Conservation (phyloP, 129 eudicot species). For the Artemisia tridentata region DNA sequence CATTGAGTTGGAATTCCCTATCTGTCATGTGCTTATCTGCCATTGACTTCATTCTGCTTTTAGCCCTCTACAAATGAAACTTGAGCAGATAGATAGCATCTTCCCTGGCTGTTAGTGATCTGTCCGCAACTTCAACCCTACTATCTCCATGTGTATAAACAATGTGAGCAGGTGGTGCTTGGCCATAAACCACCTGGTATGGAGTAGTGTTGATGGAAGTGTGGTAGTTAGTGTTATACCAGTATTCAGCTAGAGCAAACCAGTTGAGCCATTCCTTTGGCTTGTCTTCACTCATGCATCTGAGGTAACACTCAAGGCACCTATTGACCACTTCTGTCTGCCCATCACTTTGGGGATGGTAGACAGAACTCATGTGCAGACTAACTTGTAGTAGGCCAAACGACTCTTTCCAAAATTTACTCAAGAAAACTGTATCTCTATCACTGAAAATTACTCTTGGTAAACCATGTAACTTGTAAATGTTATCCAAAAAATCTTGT, state of each 20-base stretch:
- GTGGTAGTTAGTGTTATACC: not conserved
- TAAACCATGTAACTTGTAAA: not conserved
- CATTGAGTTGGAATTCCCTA: not conserved
- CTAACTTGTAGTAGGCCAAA: no score
- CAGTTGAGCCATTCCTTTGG: no score
- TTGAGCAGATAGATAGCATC: not conserved
- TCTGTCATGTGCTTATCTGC: not conserved
- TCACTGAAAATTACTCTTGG: not conserved
- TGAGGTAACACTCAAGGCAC: no score
- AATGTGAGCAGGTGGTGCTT: not conserved
- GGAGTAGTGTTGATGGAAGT: not conserved
- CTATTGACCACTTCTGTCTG: no score
- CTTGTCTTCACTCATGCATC: no score
- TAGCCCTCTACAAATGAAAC: not conserved
- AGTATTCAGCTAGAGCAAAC: no score
- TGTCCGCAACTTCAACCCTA: not conserved
- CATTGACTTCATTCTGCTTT: not conserved
- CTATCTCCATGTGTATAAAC: not conserved
- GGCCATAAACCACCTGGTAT: not conserved
- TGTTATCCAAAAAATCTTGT: not conserved
- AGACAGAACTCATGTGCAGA: no score
- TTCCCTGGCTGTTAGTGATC: not conserved
- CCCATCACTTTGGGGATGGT: no score
- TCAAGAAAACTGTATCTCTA: not conserved
- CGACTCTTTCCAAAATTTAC: not conserved